These are phyloP conservation scores for Penicillium taxi DNA, from an alignment of 495 filamentous ascomycete genomes.

Conservation along the genomic window DNA sequence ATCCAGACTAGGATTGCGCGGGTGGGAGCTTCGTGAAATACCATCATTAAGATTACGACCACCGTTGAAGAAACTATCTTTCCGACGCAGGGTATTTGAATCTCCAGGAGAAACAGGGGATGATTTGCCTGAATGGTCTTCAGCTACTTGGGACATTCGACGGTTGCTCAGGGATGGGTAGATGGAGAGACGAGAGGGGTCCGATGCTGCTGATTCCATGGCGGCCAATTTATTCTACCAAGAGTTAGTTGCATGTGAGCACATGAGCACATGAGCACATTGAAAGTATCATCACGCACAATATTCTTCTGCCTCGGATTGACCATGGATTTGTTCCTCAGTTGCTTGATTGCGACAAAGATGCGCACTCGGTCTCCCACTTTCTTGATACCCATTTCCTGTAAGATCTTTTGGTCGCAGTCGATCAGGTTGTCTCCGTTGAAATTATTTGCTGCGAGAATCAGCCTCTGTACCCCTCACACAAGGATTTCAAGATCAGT, in stretches of 20 bases:
- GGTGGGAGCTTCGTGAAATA: conserved; percentile 30
- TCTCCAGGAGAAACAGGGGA: conserved; percentile 57
- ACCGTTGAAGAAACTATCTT: conserved; percentile 36
- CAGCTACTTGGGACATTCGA: conserved; percentile 65
- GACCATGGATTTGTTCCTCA: conserved; percentile 75
- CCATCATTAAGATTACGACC: conserved; percentile 38
- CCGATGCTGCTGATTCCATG: conserved; percentile 44
- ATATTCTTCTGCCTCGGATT: conserved; percentile 80
- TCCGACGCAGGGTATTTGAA: conserved; percentile 40
- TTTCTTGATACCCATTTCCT: conserved; percentile 98
- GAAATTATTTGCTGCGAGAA: conserved; percentile 69
- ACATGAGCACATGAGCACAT: not conserved
- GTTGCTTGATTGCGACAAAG: conserved; percentile 83
- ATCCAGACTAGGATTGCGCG: conserved; percentile 66
- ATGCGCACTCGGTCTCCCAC: conserved; percentile 96
- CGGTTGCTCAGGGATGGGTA: conserved; percentile 55
- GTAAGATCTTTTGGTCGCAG: conserved; percentile 90
- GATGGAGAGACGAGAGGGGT: conserved; percentile 55
- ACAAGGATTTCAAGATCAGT: not conserved
- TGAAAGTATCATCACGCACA: conserved; percentile 58
- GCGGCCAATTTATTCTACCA: conserved; percentile 38
- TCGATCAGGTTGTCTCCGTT: conserved; percentile 94
- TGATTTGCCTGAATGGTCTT: conserved; percentile 40
- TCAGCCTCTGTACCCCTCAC: conserved; percentile 5
- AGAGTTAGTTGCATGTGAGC: conserved; percentile 9